Evolutionary conservation across 2,329 filamentous ascomycete species (phyloP).

Genomic region (Fusarium redolens): DNA sequence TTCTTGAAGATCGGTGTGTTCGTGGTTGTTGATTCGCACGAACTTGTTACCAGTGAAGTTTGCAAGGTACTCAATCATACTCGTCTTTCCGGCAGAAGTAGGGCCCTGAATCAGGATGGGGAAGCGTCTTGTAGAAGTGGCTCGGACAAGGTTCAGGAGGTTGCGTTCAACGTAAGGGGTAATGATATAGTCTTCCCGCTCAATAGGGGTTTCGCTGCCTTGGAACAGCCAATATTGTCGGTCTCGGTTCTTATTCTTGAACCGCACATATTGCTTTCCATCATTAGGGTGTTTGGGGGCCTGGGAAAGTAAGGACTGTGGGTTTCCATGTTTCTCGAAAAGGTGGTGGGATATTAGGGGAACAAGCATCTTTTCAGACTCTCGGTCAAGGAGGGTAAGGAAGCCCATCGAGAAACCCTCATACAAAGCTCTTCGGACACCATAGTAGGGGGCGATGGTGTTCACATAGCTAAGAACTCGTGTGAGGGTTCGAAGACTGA

Average conservation of each 20-base stretch:
- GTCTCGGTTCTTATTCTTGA: conserved; percentile 71
- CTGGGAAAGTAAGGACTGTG: conserved; percentile 79
- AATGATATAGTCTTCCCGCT: conserved; percentile 92
- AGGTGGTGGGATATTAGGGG: conserved; percentile 86
- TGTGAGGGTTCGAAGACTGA: conserved; percentile 93
- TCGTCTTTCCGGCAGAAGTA: conserved; percentile 97
- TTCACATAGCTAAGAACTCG: conserved; percentile 89
- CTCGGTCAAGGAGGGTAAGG: conserved; percentile 84
- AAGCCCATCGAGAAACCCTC: conserved; percentile 99
- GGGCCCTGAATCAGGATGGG: conserved; percentile 96
- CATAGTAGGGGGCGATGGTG: conserved; percentile 85
- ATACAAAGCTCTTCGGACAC: conserved; percentile 84
- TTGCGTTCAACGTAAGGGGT: conserved; percentile 96
- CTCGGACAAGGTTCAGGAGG: conserved; percentile 91
- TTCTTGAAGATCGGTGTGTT: conserved; percentile 97
- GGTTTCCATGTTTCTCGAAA: conserved; percentile 74
- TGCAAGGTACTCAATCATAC: conserved; percentile 99
- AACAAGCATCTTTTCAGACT: conserved; percentile 82
- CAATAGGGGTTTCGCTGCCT: conserved; percentile 71
- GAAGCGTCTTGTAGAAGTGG: conserved; percentile 90
- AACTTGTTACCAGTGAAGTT: conserved; percentile 97
- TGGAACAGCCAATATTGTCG: conserved; percentile 91
- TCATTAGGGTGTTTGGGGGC: conserved; percentile 82
- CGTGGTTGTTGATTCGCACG: conserved; percentile 98
- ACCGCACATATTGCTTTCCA: conserved; percentile 81